These are phyloP conservation scores for Amoeboaphelidium protococcarum DNA, from an alignment of 371 early-diverging fungal genomes.

Conservation along the genomic window DNA sequence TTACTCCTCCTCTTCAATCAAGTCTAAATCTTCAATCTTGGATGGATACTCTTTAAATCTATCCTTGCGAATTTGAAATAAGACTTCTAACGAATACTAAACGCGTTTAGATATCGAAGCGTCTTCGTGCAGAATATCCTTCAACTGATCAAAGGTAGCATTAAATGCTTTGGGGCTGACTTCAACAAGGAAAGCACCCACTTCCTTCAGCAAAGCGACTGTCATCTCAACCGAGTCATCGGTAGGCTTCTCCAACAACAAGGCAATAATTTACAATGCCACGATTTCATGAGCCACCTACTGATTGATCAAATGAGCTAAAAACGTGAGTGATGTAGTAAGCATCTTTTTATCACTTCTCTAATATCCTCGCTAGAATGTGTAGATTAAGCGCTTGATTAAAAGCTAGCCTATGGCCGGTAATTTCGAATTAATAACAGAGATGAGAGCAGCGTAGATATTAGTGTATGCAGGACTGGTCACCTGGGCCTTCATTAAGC, in stretches of 20 bases:
- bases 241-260: conserved; percentile 71
- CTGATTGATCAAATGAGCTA: conserved; percentile 84
- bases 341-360: conserved; percentile 74
- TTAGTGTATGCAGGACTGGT: conserved; percentile 59
- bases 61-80: conserved; percentile 81
- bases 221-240: conserved; percentile 92
- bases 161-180: conserved; percentile 47
- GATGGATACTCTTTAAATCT: conserved; percentile 59
- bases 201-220: conserved; percentile 81
- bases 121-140: conserved; percentile 60
- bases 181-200: conserved; percentile 55
- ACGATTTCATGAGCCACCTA: conserved; percentile 63
- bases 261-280: conserved; percentile 54
- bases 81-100: conserved; percentile 90
- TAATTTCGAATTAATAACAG: conserved; percentile 77
- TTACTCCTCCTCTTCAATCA: conserved; percentile 87
- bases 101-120: conserved; percentile 75
- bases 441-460: conserved; percentile 63
- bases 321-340: conserved; percentile 50
- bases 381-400: conserved; percentile 51
- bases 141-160: conserved; percentile 76
- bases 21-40: conserved; percentile 49
- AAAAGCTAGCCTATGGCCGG: conserved; percentile 72
- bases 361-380: conserved; percentile 68
- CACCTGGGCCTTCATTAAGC: conserved; percentile 70